Percentiles rank a stretch among this genome's conserved stretches.
phyloP scores from a whole-genome alignment of 495 filamentous ascomycete species.

The Parachaetomium inaequale region DNA sequence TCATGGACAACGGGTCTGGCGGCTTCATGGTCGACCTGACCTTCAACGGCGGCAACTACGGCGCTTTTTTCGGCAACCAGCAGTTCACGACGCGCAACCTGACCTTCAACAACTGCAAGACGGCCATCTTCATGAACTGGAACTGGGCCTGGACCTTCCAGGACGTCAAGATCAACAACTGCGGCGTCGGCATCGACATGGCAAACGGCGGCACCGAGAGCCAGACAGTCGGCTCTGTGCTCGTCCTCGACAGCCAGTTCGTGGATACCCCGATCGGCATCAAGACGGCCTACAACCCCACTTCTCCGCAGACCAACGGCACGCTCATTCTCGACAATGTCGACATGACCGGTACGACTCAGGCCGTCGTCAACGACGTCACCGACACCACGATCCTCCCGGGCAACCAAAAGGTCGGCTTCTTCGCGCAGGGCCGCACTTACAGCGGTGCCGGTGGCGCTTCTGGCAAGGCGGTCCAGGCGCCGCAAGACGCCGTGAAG shows the following conservation, averaged over 20 bases:
- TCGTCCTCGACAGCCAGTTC: slow-evolving; percentile 77
- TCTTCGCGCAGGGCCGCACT: slow-evolving; percentile 70
- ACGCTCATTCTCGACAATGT: slow-evolving; percentile 85
- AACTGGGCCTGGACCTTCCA: slow-evolving; percentile 91
- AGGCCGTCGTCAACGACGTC: slow-evolving; percentile 52
- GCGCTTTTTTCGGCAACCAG: slow-evolving; percentile 86
- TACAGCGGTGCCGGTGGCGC: slow-evolving; percentile 50
- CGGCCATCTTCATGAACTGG: slow-evolving; percentile 92
- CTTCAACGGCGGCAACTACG: slow-evolving; percentile 83
- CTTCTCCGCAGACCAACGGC: slow-evolving; percentile 62
- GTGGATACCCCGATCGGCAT: slow-evolving; percentile 70
- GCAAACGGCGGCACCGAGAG: slow-evolving; percentile 54
- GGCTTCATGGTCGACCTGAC: slow-evolving; percentile 84
- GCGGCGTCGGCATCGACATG: slow-evolving; percentile 55
- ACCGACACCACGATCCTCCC: slow-evolving; percentile 60
- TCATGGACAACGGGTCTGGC: slow-evolving; percentile 94
- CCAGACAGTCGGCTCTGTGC: slow-evolving; percentile 74
- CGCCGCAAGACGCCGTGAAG: slow-evolving; percentile 42
- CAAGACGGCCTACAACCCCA: slow-evolving; percentile 66
- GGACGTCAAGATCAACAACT: slow-evolving; percentile 70
- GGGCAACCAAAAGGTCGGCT: slow-evolving; percentile 66
- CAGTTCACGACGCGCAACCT: slow-evolving; percentile 93
- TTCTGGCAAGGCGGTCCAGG: slow-evolving; percentile 49
- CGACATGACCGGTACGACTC: slow-evolving; percentile 57
- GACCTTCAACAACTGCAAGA: slow-evolving; percentile 83